Conservation (phyloP, 768 basidiomycete genomes). For the Mycena galopus region DNA sequence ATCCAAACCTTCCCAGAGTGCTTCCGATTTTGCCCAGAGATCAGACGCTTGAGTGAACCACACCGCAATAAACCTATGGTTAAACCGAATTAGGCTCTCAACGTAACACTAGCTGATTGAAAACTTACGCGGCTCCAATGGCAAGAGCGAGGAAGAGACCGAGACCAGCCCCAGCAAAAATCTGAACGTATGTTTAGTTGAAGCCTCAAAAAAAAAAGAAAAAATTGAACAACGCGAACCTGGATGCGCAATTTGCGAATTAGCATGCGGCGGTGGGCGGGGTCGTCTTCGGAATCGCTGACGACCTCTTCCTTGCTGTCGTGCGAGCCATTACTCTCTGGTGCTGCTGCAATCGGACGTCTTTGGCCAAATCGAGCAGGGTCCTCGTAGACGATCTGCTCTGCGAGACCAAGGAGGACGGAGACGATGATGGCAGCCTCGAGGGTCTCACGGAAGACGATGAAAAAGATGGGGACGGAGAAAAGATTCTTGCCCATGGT, state of each 20-base stretch:
- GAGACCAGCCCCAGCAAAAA: conserved; percentile 77
- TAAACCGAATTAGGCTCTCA: background rate
- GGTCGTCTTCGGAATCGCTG: conserved; percentile 47
- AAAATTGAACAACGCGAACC: conserved; percentile 46
- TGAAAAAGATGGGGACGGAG: conserved; percentile 95
- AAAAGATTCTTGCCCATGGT: conserved; percentile 83
- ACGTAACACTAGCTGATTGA: background rate
- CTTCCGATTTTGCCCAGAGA: conserved; percentile 88
- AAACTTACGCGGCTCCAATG: conserved; percentile 81
- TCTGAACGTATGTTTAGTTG: conserved; percentile 54
- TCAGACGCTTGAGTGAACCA: conserved; percentile 94
- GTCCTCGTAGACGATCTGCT: conserved; percentile 77
- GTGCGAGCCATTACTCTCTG: conserved; percentile 15
- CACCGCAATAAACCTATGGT: conserved; percentile 78
- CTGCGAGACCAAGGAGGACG: conserved; percentile 91
- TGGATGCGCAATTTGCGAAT: conserved; percentile 80
- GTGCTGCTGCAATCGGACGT: conserved; percentile 9
- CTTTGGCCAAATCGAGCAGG: conserved; percentile 34
- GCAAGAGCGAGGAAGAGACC: conserved; percentile 86
- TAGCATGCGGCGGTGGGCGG: conserved; percentile 56
- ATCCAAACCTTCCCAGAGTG: conserved; percentile 89
- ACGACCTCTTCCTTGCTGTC: conserved; percentile 45
- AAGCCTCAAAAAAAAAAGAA: background rate
- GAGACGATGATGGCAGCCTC: conserved; percentile 95
- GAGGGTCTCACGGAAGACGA: conserved; percentile 94